A percentile compares a stretch with the other conserved stretches of the same genome.
phyloP scores from a whole-genome alignment of 2,329 filamentous ascomycete species.

The Alternaria tenuissima region DNA sequence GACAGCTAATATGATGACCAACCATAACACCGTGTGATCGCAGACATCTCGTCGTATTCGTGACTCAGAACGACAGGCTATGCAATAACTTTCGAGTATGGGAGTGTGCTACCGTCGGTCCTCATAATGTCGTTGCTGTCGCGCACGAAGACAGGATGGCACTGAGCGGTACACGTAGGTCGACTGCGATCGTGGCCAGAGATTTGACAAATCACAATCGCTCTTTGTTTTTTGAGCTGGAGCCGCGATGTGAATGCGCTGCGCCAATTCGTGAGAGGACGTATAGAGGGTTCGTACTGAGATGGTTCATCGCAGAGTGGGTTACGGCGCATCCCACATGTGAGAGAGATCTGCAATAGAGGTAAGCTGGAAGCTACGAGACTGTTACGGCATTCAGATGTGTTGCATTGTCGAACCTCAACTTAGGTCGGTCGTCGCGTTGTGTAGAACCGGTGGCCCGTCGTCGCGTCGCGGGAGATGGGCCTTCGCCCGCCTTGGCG shows the following conservation, averaged over 20 bases:
- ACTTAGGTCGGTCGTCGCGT: background rate
- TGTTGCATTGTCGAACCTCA: background rate
- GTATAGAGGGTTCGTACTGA: background rate
- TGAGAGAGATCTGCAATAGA: background rate
- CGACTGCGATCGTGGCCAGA: no score
- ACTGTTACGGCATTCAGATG: background rate
- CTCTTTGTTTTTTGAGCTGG: no score
- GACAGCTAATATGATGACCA: background rate
- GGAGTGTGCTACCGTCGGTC: background rate
- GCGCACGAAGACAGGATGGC: background rate
- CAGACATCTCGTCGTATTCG: background rate
- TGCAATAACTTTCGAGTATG: background rate
- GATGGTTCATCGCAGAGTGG: background rate
- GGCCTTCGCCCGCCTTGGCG: background rate
- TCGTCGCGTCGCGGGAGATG: background rate
- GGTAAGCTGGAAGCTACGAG: background rate
- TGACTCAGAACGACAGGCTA: background rate
- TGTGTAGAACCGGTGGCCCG: background rate
- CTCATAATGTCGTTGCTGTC: background rate
- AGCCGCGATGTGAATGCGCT: background rate
- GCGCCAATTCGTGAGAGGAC: background rate
- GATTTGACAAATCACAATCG: no score
- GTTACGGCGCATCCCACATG: background rate
- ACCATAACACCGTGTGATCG: background rate
- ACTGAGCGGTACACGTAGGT: background rate